A percentile compares a stretch with the other conserved stretches of the same genome.
phyloP scores from a whole-genome alignment of 257 asterid species.

The Nicotiana noctiflora region DNA sequence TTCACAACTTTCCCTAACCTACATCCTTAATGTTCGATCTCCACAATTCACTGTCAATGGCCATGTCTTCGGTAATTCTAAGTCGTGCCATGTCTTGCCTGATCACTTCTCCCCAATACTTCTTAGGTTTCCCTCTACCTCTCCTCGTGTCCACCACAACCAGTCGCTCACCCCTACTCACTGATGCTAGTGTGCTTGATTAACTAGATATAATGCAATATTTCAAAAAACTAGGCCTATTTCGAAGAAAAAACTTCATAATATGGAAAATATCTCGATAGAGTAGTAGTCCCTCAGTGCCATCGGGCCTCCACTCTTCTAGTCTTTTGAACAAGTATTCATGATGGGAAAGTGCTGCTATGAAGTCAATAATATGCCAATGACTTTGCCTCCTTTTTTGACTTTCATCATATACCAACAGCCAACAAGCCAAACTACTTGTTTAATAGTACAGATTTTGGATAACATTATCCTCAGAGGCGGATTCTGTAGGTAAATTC shows the following conservation, averaged over 20 bases:
- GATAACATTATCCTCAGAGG: background rate
- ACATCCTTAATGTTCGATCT: too few relatives aligned
- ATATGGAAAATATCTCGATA: background rate
- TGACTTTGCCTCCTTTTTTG: background rate
- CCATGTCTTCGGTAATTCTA: too few relatives aligned
- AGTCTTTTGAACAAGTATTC: background rate
- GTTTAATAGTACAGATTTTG: background rate
- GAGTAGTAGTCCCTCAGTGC: background rate
- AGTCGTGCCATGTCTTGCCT: too few relatives aligned
- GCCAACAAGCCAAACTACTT: background rate
- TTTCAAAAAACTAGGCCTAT: background rate
- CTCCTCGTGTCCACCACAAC: too few relatives aligned
- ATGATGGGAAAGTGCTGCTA: background rate
- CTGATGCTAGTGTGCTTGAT: background rate
- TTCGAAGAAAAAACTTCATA: background rate
- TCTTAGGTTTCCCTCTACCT: too few relatives aligned
- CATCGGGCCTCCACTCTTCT: background rate
- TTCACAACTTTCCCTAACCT: too few relatives aligned
- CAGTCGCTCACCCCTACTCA: too few relatives aligned
- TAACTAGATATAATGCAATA: background rate
- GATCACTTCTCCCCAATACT: too few relatives aligned
- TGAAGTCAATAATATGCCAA: background rate
- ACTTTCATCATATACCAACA: background rate
- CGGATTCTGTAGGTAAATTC: background rate
- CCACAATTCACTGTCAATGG: too few relatives aligned